phyloP scores from a whole-genome alignment of 2,329 filamentous ascomycete species.

The Metarhizium anisopliae region DNA sequence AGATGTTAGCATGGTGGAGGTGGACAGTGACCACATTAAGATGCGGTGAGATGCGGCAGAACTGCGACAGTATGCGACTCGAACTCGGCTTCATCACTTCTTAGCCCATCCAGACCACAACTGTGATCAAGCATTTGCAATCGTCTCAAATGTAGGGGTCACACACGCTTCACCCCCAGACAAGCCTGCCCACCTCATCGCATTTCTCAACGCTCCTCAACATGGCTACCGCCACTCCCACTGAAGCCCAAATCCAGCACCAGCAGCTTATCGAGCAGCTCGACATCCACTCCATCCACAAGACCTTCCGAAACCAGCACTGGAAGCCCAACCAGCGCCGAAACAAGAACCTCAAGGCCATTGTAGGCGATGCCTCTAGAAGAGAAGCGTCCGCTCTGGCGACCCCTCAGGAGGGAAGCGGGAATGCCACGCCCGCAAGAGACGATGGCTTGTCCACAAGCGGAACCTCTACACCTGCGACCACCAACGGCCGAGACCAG shows the following conservation, averaged over 20 bases:
- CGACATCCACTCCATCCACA: constrained; percentile 78
- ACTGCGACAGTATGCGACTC: constrained; percentile 6
- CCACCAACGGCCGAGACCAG: constrained; percentile 28
- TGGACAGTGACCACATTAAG: constrained; percentile 6
- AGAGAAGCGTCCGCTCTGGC: constrained; percentile 84
- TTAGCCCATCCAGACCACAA: neutral
- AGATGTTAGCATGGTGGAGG: neutral
- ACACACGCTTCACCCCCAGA: neutral
- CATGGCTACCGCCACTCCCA: constrained; percentile 45
- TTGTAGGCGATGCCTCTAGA: constrained; percentile 79
- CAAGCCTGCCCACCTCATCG: neutral
- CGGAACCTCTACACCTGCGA: constrained; percentile 48
- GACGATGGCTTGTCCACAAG: constrained; percentile 48
- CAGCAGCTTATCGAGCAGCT: constrained; percentile 81
- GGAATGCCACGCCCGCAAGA: constrained; percentile 56
- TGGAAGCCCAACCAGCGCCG: constrained; percentile 93
- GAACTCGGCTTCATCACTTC: neutral
- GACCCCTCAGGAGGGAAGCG: constrained; percentile 67
- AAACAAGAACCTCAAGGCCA: constrained; percentile 98
- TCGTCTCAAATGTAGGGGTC: neutral
- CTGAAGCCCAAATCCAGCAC: constrained; percentile 70
- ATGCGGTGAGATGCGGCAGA: constrained; percentile 27
- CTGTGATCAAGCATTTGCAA: neutral
- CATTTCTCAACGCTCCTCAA: constrained; percentile 36
- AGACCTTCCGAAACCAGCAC: constrained; percentile 79